Percentiles rank a stretch among this genome's conserved stretches.
phyloP scores from a whole-genome alignment of 2,329 filamentous ascomycete genomes.

The Colletotrichum lindemuthianum region DNA sequence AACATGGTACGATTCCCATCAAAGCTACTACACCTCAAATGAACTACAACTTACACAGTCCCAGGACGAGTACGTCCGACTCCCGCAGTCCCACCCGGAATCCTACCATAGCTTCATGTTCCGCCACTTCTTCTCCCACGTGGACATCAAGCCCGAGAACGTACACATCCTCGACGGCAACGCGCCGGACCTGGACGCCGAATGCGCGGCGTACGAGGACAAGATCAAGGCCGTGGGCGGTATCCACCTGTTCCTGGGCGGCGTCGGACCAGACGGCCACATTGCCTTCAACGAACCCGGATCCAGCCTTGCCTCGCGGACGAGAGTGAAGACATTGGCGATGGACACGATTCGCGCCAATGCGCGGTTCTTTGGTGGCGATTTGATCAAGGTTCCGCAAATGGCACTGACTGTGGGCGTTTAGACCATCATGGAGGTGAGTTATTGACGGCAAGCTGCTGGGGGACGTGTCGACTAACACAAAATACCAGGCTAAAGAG shows the following conservation, averaged over 20 bases:
- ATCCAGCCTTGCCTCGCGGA: conserved; percentile 74
- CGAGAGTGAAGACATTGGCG: conserved; percentile 80
- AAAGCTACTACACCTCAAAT: accelerated
- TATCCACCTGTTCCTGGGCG: conserved; percentile 81
- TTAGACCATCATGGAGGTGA: conserved; percentile 53
- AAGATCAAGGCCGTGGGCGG: conserved; percentile 75
- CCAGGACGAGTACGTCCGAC: conserved; percentile 77
- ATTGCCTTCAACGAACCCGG: conserved; percentile 87
- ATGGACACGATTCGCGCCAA: conserved; percentile 83
- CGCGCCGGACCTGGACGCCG: conserved; percentile 72
- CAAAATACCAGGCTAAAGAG: conserved; percentile 73
- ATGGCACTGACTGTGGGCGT: conserved; percentile 47
- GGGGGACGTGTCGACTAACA: conserved; percentile 70
- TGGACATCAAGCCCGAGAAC: conserved; percentile 75
- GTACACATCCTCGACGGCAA: conserved; percentile 81
- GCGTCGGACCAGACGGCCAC: conserved; percentile 81
- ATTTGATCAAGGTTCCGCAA: conserved; percentile 36
- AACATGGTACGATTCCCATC: conserved; percentile 65
- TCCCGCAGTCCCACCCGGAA: conserved; percentile 78
- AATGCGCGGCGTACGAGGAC: conserved; percentile 78
- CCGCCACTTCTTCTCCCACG: conserved; percentile 80
- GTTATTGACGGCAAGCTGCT: conserved; percentile 52
- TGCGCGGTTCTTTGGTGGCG: conserved; percentile 64
- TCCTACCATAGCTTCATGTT: conserved; percentile 88
- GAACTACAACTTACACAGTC: background rate